Base-by-base conservation (phyloP, 2,329 filamentous ascomycete species). In the Gaeumannomyces sp. region DNA sequence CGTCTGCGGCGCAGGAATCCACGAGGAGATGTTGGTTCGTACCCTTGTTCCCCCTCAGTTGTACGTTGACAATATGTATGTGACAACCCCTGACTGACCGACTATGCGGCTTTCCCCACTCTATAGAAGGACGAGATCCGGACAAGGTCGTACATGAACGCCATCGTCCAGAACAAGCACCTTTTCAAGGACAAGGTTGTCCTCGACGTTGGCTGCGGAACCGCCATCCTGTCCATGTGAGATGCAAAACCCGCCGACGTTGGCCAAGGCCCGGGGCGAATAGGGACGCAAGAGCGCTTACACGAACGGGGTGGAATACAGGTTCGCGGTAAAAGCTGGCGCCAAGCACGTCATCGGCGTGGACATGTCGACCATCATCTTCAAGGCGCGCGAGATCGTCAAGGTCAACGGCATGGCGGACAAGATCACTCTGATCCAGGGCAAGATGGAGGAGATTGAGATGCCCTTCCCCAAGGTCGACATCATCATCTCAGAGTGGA, bases 401-500 rank as follows among this genome's bases (percentile, higher is more conserved):
- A 88, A 88, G 76, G 85, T 85, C 71, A 99, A 99, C 78, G 93
- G 94, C 72, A 88, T 99, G 85, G 85, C 89, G 64, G 90, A 94
- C 81, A 96, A 97, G 86, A 97, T 99, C 77, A 98, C 95, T 64
- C 87, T 99, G 66, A 86, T 99, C 69, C 95, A 98, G 82, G 95
- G 95, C 77, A 99, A 99, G 86, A 99, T 99, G 95, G 95, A 99
- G 82, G 95, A 99, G 81, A 93, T 99, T 60, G 83, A 90, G 74
- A 83, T 99, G 68, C 95, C 95, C 27, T 97, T 90, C 79, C 90
- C 92, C 73, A 91, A 98, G 80, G 95, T 99, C 70, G 95, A 99
- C 75, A 99, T 99, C 76, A 99, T 99, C 80, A 96, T 99, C 77
- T 98, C 94, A 2, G 95, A 99, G 83, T 99, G 95, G 95, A 99